These are phyloP conservation scores for Lecanicillium sp. DNA, from an alignment of 2,329 filamentous ascomycete genomes.

Conservation along the genomic window DNA sequence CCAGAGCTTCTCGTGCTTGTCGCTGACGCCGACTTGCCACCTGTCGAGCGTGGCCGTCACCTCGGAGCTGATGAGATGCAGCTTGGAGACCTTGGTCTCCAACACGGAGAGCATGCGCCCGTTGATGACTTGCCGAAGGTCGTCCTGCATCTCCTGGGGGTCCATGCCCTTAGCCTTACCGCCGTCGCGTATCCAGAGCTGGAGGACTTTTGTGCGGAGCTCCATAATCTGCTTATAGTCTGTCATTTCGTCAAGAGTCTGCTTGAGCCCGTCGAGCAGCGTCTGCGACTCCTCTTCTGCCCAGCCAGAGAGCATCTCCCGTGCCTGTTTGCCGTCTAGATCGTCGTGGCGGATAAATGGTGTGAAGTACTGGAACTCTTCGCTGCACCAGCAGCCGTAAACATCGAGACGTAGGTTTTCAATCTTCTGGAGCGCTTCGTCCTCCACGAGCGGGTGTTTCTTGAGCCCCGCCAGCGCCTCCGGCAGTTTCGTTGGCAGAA, in stretches of 20 bases:
- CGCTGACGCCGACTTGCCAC: constrained; percentile 52
- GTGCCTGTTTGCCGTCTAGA: constrained; percentile 53
- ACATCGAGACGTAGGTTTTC: constrained; percentile 72
- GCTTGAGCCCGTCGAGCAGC: constrained; percentile 56
- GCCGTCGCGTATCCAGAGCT: constrained; percentile 68
- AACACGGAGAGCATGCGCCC: constrained; percentile 58
- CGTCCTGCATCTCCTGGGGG: constrained; percentile 60
- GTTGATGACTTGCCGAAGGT: constrained; percentile 64
- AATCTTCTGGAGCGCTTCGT: constrained; percentile 57
- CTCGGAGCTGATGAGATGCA: constrained; percentile 59
- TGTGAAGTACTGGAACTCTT: constrained; percentile 78
- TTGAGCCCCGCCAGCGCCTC: constrained; percentile 66
- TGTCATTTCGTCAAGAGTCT: constrained; percentile 51
- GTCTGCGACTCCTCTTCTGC: constrained; percentile 53
- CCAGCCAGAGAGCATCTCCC: constrained; percentile 58
- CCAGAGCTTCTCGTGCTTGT: constrained; percentile 59
- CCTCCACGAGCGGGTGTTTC: constrained; percentile 63
- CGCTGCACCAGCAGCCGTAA: constrained; percentile 71
- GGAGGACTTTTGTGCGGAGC: constrained; percentile 63
- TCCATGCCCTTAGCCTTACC: constrained; percentile 61
- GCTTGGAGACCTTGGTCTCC: constrained; percentile 54
- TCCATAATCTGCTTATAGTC: constrained; percentile 65
- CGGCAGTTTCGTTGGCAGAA: constrained; percentile 67
- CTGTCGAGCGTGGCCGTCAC: constrained; percentile 54
- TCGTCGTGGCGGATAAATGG: constrained; percentile 84